Base-by-base conservation (phyloP, 2,329 filamentous ascomycete species). In the Paecilomyces sp. region DNA sequence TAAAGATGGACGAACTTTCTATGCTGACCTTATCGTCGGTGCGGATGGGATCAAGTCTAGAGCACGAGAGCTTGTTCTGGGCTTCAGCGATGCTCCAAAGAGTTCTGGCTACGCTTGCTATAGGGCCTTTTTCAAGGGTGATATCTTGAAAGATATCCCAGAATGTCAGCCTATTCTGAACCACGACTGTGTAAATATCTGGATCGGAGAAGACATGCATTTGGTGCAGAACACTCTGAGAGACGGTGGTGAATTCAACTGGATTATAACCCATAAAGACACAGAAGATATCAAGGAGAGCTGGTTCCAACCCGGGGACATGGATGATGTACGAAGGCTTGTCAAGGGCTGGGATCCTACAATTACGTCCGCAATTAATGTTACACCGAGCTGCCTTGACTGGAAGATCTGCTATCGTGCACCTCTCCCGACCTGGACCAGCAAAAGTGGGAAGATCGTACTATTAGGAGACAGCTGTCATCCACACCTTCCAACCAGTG, bases 261-360 rank as follows among this genome's bases (percentile, higher is more conserved):
- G 81, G 81, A 81, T 82, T 3, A 80, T 80, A 57, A 83, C 82
- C 25, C 82, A 84, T 67, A 77, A 74, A 60, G 76, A 78, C 60
- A 62, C 63, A 22, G 64, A 60, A 47, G 58, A 62, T 15, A 58
- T 60, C 7, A 51, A 60, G 54, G 60, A 60, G 34, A 58, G 51
- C 30, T 60, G 60, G 58, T 58, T 58, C 15, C 55, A 62, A 30
- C 58, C 55, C 3, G 58, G 58, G 5, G 60, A 62, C 25, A 60
- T 55, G 58, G 41, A 62, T 55, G 55, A 60, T 54, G 58, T 62
- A 3, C 51, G 55, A 13, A 34, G 57, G 33, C 58, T 60, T 22
- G 50, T 62, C 15, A 30, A 62, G n/a, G 58, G 52, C 3, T 62
- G 58, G 58, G 58, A 60, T 33, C 33, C 65, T n/a, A 64, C 65